Evolutionary conservation across 345 rosid genomes (phyloP).

Genomic region (Brassica rapa): DNA sequence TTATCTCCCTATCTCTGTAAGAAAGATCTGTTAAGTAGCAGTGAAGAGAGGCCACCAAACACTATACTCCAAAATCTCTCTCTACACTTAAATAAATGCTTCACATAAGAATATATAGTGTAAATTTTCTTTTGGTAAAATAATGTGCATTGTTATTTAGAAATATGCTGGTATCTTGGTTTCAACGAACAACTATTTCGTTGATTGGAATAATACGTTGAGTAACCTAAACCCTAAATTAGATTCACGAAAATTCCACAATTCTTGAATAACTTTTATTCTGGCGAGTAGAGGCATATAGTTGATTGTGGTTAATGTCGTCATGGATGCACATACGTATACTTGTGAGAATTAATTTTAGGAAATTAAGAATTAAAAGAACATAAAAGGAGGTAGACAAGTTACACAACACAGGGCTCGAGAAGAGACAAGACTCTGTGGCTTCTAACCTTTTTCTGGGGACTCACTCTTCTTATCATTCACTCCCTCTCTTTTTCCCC

Average conservation of each 20-base stretch:
- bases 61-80: constrained; percentile 41
- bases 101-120: neutral
- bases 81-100: constrained; percentile 39
- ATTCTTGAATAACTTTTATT: neutral
- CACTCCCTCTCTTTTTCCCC: constrained; percentile 37
- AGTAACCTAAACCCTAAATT: constrained; percentile 16
- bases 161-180: neutral
- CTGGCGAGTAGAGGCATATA: neutral
- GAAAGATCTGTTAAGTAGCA: constrained; percentile 44
- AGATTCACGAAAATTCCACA: neutral
- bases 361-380: neutral
- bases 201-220: neutral
- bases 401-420: constrained; percentile 45
- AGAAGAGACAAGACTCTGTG: constrained; percentile 46
- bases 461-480: constrained; percentile 46
- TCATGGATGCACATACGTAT: neutral
- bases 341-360: neutral
- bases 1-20: constrained; percentile 42
- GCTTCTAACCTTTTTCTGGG: constrained; percentile 40
- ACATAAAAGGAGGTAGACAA: constrained; percentile 9
- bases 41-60: constrained; percentile 47
- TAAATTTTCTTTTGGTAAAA: too few species aligned
- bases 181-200: neutral
- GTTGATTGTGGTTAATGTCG: neutral
- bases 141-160: neutral